A percentile compares a stretch with the other conserved stretches of the same genome.
These are phyloP conservation scores for Dactylellina haptotyla DNA, from an alignment of 2,329 filamentous ascomycete species.

Conservation along the genomic window DNA sequence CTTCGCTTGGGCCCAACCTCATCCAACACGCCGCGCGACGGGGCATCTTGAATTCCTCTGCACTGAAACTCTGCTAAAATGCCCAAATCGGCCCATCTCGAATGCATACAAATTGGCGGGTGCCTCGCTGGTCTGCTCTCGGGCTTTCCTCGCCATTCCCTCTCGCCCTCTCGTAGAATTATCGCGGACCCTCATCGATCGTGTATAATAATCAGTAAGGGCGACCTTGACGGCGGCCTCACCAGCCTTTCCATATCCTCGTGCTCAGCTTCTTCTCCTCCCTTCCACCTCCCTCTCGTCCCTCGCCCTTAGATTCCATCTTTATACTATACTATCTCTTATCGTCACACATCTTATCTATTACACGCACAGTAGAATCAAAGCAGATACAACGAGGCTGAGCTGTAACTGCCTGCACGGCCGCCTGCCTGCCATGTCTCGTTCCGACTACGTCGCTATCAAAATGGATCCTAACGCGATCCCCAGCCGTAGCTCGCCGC, in stretches of 20 bases:
- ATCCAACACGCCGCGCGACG: slow-evolving; percentile 8
- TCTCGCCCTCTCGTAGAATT: neutral
- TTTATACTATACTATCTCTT: too few species aligned
- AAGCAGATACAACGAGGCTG: too few species aligned
- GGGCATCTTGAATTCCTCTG: neutral
- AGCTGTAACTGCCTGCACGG: too few species aligned
- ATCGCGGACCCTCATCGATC: neutral
- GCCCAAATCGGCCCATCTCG: neutral
- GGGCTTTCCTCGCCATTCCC: slow-evolving; percentile 14
- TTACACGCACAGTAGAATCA: too few species aligned
- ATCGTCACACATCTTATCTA: too few species aligned
- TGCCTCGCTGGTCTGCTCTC: slow-evolving; percentile 30
- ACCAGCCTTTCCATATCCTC: too few species aligned
- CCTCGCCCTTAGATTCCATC: too few species aligned
- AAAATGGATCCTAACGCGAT: slow-evolving; percentile 18
- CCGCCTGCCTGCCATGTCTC: too few species aligned
- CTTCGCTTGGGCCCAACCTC: slow-evolving; percentile 49
- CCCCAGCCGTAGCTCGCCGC: neutral
- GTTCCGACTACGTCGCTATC: neutral
- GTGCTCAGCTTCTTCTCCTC: neutral
- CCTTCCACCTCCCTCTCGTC: neutral
- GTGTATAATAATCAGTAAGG: too few species aligned
- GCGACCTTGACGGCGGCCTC: too few species aligned
- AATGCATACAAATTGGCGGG: slow-evolving; percentile 52
- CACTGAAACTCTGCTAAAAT: neutral